Evolutionary conservation across 2,329 filamentous ascomycete species (phyloP), one percentile per base, ranked within the genome.

Genomic region (Neoascochyta sp.): DNA sequence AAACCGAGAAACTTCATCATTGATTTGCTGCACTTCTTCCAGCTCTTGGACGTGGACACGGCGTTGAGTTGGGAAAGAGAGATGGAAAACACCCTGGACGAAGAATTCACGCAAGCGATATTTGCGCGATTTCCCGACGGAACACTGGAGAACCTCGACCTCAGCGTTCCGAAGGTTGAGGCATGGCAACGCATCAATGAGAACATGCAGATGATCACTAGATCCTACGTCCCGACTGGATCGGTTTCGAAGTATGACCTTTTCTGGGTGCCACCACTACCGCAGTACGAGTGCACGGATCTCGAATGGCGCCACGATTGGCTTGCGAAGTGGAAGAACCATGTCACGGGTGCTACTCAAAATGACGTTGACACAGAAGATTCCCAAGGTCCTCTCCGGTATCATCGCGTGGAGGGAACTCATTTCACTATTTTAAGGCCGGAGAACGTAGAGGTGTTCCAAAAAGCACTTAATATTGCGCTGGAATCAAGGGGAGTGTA

Each of bases 361-460:
- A 25, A 17, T 3, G 34, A 36, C 12, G 34, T 36, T 8, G 34
- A 36, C 4, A 17, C 6, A 3, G 34, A 36, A 9, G 10, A 28
- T 1, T 36, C 34, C 2, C 2, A 22, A 14, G 29, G 30, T 2
- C 18, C 34, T 16, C 22, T 37, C 4, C 25, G 26, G 11, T 32
- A 37, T 7, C 29, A 37, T 27, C 29, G 29, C 3, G 29, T 37
- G 8, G 22, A 32, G 4, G 34, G 34, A 5, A 37, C 29, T 5
- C 34, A 37, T 30, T 37, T 37, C 11, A 37, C 34, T 6, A 37
- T 37, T 12, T 9, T 37, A 22, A 26, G 30, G 18, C 22, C 17
- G 3, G 34, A 37, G 16, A 37, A 37, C 11, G 16, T 37, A 3
- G 29, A 37, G 1, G 34, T 33, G 3, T 33, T 37, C 13, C 34